A percentile compares a stretch with the other conserved stretches of the same genome.
Evolutionary conservation across 495 filamentous ascomycete genomes (phyloP).

Genomic region (Xeromyces bisporus): DNA sequence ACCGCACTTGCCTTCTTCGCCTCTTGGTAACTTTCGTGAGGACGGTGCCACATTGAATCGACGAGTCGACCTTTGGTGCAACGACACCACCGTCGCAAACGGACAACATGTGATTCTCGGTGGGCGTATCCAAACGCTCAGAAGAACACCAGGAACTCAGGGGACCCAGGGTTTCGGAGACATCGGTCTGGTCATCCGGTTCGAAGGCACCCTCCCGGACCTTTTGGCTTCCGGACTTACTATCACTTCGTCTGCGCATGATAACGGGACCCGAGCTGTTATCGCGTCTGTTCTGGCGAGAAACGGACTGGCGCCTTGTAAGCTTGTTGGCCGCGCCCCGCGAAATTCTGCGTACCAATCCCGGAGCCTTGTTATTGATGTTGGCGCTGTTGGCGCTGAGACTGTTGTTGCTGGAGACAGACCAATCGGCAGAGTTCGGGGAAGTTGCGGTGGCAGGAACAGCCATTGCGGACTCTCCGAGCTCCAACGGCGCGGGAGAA

Average conservation of each 20-base stretch:
- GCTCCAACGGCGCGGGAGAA: slow-evolving; percentile 31
- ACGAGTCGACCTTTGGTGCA: slow-evolving; percentile 52
- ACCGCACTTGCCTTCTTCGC: slow-evolving; percentile 51
- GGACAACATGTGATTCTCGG: slow-evolving; percentile 16
- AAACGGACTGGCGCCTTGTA: slow-evolving; percentile 49
- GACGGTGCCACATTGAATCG: slow-evolving; percentile 56
- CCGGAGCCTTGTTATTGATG: slow-evolving; percentile 33
- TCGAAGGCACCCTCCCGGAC: slow-evolving; percentile 34
- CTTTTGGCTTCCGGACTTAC: slow-evolving; percentile 47
- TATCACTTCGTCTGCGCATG: slow-evolving; percentile 73
- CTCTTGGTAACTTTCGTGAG: slow-evolving; percentile 75
- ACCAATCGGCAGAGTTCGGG: slow-evolving; percentile 31
- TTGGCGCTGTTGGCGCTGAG: slow-evolving; percentile 23
- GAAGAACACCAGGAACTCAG: slow-evolving; percentile 21
- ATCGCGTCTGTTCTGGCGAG: slow-evolving; percentile 56
- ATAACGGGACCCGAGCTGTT: slow-evolving; percentile 78
- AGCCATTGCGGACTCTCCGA: slow-evolving; percentile 38
- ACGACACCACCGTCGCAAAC: slow-evolving; percentile 26
- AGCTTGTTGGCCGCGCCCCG: slow-evolving; percentile 47
- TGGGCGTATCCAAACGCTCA: slow-evolving; percentile 24
- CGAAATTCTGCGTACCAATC: slow-evolving; percentile 49
- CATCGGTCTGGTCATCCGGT: slow-evolving; percentile 38
- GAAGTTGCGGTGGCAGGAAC: slow-evolving; percentile 17
- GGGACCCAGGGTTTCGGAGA: slow-evolving; percentile 39
- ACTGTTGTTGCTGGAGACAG: not conserved